phyloP scores from a whole-genome alignment of 2,329 filamentous ascomycete species.

The Fonsecaea pugnacius region DNA sequence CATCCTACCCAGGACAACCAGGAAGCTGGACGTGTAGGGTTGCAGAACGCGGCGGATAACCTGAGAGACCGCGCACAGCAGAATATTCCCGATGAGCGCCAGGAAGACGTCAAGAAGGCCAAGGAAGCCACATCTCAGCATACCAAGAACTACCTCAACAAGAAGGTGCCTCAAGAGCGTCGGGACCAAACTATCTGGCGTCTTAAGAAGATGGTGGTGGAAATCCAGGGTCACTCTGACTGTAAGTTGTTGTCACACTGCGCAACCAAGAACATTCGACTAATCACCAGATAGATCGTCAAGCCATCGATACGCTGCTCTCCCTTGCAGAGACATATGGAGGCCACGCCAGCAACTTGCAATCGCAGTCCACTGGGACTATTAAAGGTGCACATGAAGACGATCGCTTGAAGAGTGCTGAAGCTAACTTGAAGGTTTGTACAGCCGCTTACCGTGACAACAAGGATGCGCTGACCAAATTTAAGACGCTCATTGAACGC shows the following conservation, averaged over 20 bases:
- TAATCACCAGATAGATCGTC: slow-evolving; percentile 61
- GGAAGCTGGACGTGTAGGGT: slow-evolving; percentile 45
- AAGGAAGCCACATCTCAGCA: slow-evolving; percentile 49
- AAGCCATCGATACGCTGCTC: slow-evolving; percentile 87
- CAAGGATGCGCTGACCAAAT: slow-evolving; percentile 55
- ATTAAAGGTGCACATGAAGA: slow-evolving; percentile 73
- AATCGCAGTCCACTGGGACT: slow-evolving; percentile 67
- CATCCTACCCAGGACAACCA: slow-evolving; percentile 39
- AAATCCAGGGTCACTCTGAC: slow-evolving; percentile 93
- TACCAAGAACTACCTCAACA: slow-evolving; percentile 74
- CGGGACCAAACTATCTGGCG: slow-evolving; percentile 91
- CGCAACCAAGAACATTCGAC: slow-evolving; percentile 13
- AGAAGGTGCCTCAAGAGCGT: slow-evolving; percentile 90
- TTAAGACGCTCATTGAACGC: slow-evolving; percentile 82
- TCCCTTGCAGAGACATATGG: slow-evolving; percentile 83
- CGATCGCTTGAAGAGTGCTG: slow-evolving; percentile 69
- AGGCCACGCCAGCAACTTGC: slow-evolving; percentile 69
- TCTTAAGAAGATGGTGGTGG: slow-evolving; percentile 96
- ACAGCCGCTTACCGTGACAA: slow-evolving; percentile 46
- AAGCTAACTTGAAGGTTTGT: slow-evolving; percentile 75
- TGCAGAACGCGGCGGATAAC: slow-evolving; percentile 42
- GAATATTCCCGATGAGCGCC: slow-evolving; percentile 67
- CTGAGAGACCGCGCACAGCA: slow-evolving; percentile 63
- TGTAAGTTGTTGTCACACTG: slow-evolving; percentile 55
- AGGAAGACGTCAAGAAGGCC: slow-evolving; percentile 46